Base-by-base conservation (phyloP, 2,329 filamentous ascomycete species). In the Zasmidium citrigriseum region DNA sequence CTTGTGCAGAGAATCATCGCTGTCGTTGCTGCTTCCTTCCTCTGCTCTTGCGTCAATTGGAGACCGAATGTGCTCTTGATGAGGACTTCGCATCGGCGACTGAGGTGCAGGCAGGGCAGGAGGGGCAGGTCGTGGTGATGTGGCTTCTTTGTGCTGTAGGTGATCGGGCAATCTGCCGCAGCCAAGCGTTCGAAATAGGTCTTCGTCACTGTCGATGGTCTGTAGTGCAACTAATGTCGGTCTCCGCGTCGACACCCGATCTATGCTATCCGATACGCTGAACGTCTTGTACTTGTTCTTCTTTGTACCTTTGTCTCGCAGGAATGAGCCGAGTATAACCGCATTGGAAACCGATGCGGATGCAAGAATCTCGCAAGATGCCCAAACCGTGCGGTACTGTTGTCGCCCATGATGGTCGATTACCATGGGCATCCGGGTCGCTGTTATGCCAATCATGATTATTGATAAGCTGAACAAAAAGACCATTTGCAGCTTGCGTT, bases 191-290 rank as follows among this genome's bases (percentile, higher is more conserved):
- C 89, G 82, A 3, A 96, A 91, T 1, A 98, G 83, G 71, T 98
- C 91, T 70, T 96, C 92, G 67, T 98, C 93, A 66, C 91, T 96
- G 46, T 91, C 92, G 87, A 90, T 93, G 56, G 90, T 85, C 51
- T 85, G 83, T 59, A 87, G 77, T 46, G 88, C 63, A 78, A 82
- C 62, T 81, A 78, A 61, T 74, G 89, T 92, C 44, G 86, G 85
- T 46, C 83, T 82, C 3, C 83, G 77, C 12, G 81, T 77, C 1
- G 87, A 86, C 16, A 81, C 81, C 61, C 85, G 83, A 54, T 80
- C 78, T 55, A 78, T 76, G 55, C 77, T 78, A 63, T 85, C 82
- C 41, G 75, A 77, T 2, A 80, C 77, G 16, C 81, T 85, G 14
- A 77, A 69, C 58, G 78, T 72, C 67, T 88, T 88, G 77, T 90